phyloP scores from a whole-genome alignment of 805 yeast species.

The Jamesozyma spencerorum region DNA sequence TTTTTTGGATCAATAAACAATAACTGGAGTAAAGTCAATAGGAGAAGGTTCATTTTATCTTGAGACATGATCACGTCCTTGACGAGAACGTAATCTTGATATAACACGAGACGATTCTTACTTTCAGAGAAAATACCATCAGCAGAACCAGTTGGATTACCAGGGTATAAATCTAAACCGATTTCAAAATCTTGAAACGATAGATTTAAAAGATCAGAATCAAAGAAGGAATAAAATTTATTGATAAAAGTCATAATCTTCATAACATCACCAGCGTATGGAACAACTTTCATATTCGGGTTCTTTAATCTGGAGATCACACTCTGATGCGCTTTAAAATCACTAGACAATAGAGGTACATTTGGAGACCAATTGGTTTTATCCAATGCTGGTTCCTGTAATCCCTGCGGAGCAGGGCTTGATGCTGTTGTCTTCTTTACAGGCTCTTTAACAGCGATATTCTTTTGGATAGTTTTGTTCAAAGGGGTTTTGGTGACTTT shows the following conservation, averaged over 20 bases:
- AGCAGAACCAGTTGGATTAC: too few species aligned
- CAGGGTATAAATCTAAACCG: neutral
- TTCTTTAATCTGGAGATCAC: neutral
- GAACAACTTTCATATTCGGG: slow-evolving; percentile 10
- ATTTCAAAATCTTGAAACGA: slow-evolving; percentile 27
- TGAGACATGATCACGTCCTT: slow-evolving; percentile 18
- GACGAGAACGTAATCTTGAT: slow-evolving; percentile 18
- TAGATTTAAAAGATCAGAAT: slow-evolving; percentile 15
- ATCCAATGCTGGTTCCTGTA: slow-evolving; percentile 16
- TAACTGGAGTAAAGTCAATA: slow-evolving; percentile 14
- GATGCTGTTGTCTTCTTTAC: neutral
- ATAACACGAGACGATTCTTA: slow-evolving; percentile 18
- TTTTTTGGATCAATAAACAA: slow-evolving; percentile 10
- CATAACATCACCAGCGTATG: slow-evolving; percentile 24
- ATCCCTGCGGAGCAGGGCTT: slow-evolving; percentile 13
- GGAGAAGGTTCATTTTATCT: slow-evolving; percentile 20
- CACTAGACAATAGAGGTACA: slow-evolving; percentile 11
- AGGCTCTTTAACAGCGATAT: neutral
- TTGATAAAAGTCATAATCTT: slow-evolving; percentile 25
- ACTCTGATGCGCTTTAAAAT: slow-evolving; percentile 2
- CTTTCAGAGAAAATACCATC: slow-evolving; percentile 3
- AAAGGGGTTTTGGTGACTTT: slow-evolving; percentile 4
- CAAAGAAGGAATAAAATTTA: slow-evolving; percentile 21
- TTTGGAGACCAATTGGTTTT: slow-evolving; percentile 25
- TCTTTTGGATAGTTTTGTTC: neutral